Evolutionary conservation across 805 yeast species (phyloP), one percentile per base, ranked within the genome.

Genomic region (Wickerhamomyces pijperi): DNA sequence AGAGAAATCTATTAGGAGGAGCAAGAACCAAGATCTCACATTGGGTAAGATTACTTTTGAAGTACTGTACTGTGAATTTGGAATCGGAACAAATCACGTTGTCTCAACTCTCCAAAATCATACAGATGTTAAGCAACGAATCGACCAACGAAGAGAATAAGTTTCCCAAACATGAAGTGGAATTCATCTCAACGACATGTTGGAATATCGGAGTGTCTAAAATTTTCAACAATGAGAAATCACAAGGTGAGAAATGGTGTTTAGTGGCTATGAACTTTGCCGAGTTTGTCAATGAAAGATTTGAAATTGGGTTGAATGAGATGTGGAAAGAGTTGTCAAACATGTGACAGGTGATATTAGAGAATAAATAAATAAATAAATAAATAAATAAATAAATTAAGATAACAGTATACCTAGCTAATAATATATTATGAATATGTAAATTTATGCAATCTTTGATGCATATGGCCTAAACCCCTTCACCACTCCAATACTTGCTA

Each of bases 161-260:
- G 23, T 23, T 51, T 15, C 49, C 46, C 13, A 43, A 36, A 0
- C 45, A 54, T 42, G 68, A 64, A 37, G 37, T 61, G 25, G 68
- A 64, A 45, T 57, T 59, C 56, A 42, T 66, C 8, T 53, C 64
- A 1, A 58, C 63, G 2, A 45, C 51, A 1, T 50, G 60, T 34
- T 66, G 70, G 70, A 65, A 66, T 36, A 46, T 47, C 33, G 69
- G 69, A 1, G 59, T 65, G 4, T 53, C 39, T 14, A 36, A 40
- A n/a, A 28, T 45, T 12, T 46, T 50, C 28, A 43, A 42, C 6
- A 55, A 48, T 3, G 46, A 55, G 2, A 47, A 46, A 17, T 17
- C 34, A 2, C 37, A 38, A 13, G 61, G 61, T 2, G 37, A 42
- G 3, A 19, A 28, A 2, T 61, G 63, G 61, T 61, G 63, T 41